These are phyloP conservation scores for Schrenkiella parvula DNA, from an alignment of 345 rosid genomes.

Conservation along the genomic window DNA sequence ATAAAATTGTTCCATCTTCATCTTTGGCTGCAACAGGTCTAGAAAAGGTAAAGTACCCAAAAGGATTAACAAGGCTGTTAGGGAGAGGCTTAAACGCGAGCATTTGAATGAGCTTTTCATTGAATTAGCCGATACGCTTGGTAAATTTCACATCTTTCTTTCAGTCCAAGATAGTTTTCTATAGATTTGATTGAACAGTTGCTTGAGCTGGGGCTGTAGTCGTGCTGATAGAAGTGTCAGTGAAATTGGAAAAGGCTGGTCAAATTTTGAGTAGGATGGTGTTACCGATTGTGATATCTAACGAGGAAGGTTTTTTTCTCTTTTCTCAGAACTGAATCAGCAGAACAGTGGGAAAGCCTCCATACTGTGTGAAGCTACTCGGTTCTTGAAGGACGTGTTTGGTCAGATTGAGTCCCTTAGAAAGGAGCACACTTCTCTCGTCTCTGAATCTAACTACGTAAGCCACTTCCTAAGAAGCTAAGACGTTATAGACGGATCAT, in stretches of 20 bases:
- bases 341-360: slow-evolving; percentile 85
- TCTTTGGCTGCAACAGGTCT: slow-evolving; percentile 40
- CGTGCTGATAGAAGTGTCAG: neutral
- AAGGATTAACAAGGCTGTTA: slow-evolving; percentile 77
- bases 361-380: slow-evolving; percentile 62
- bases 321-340: slow-evolving; percentile 49
- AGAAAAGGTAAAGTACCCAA: slow-evolving; percentile 63
- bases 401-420: slow-evolving; percentile 69
- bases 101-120: slow-evolving; percentile 86
- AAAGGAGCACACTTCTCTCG: slow-evolving; percentile 60
- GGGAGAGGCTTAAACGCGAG: slow-evolving; percentile 94
- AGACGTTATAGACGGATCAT: neutral
- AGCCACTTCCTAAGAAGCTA: slow-evolving; percentile 17
- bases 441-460: slow-evolving; percentile 83
- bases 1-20: neutral
- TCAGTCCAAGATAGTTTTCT: neutral
- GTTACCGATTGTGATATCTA: neutral
- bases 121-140: slow-evolving; percentile 69
- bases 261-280: neutral
- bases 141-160: slow-evolving; percentile 39
- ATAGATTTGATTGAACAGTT: neutral
- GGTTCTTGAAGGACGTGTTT: slow-evolving; percentile 63
- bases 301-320: neutral
- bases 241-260: neutral
- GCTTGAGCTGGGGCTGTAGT: neutral